phyloP scores from a whole-genome alignment of 306 rosid species.

The Acacia confusa region DNA sequence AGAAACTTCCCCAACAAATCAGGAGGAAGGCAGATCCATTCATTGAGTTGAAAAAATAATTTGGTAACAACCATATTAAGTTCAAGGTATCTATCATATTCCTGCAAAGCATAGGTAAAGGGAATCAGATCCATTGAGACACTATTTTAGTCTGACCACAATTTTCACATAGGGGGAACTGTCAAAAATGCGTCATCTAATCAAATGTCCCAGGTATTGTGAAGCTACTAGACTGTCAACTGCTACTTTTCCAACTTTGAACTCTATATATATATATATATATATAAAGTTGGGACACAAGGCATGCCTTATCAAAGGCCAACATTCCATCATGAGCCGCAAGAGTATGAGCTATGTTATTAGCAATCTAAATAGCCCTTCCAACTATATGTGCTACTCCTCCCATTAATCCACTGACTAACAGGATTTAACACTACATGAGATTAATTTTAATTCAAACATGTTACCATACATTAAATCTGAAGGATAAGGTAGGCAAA shows the following conservation, averaged over 20 bases:
- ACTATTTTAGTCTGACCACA: neutral
- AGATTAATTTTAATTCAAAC: neutral
- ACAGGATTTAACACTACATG: neutral
- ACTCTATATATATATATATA: no score
- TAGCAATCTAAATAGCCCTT: neutral
- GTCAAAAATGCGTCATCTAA: neutral
- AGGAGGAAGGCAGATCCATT: slow-evolving; percentile 56
- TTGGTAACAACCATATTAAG: slow-evolving; percentile 58
- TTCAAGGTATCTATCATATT: slow-evolving; percentile 54
- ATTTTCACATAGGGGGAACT: neutral
- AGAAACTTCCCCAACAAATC: slow-evolving; percentile 49
- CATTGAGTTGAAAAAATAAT: slow-evolving; percentile 67
- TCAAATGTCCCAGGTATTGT: neutral
- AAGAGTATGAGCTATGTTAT: neutral
- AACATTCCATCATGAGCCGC: neutral
- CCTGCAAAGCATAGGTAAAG: slow-evolving; percentile 52
- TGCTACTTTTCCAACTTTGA: neutral
- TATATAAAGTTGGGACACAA: neutral
- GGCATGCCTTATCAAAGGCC: slow-evolving; percentile 9
- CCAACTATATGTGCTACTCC: neutral
- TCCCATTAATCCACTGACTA: neutral
- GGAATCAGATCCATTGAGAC: slow-evolving; percentile 25
- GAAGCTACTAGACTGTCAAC: slow-evolving; percentile 25
- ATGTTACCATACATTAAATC: neutral
- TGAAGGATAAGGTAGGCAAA: neutral